Evolutionary conservation across 108 stramenopile species (phyloP).

Genomic region (Phaeodactylum tricornutum): DNA sequence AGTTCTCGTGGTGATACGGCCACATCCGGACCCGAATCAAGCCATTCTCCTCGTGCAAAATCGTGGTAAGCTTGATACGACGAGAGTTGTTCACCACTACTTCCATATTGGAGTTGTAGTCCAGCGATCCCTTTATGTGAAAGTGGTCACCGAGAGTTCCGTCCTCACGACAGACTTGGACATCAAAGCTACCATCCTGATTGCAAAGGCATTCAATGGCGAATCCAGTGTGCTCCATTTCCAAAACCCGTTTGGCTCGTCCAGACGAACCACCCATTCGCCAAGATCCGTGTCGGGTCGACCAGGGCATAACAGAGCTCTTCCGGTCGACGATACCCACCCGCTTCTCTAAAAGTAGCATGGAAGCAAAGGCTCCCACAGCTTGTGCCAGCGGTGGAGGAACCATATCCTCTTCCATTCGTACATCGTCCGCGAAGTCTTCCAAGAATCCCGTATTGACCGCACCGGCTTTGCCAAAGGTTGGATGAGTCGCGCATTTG

Average conservation of each 20-base stretch:
- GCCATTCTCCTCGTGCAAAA: slow-evolving; percentile 13
- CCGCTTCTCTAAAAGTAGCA: slow-evolving; percentile 29
- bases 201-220: slow-evolving; percentile 16
- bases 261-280: slow-evolving; percentile 14
- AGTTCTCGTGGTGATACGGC: too few relatives aligned
- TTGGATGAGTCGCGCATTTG: slow-evolving; percentile 54
- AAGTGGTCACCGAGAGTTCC: neutral
- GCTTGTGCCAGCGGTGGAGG: slow-evolving; percentile 19
- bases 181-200: slow-evolving; percentile 39
- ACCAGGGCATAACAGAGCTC: slow-evolving; percentile 17
- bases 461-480: slow-evolving; percentile 53
- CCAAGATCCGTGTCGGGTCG: slow-evolving; percentile 34
- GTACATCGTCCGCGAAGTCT: slow-evolving; percentile 27
- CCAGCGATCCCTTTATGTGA: slow-evolving; percentile 14
- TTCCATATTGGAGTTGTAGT: slow-evolving; percentile 8
- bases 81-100: slow-evolving; percentile 15
- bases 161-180: slow-evolving; percentile 6
- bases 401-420: slow-evolving; percentile 3
- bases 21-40: slow-evolving; percentile 28
- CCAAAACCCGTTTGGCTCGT: slow-evolving; percentile 3
- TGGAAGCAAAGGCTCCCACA: slow-evolving; percentile 31
- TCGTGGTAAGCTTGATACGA: slow-evolving; percentile 4
- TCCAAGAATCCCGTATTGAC: slow-evolving; percentile 80
- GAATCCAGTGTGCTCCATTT: slow-evolving; percentile 10
- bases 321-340: slow-evolving; percentile 3